Evolutionary conservation across 495 filamentous ascomycete genomes (phyloP), one percentile per base, ranked within the genome.

Genomic region (Hyaloscypha finlandica): DNA sequence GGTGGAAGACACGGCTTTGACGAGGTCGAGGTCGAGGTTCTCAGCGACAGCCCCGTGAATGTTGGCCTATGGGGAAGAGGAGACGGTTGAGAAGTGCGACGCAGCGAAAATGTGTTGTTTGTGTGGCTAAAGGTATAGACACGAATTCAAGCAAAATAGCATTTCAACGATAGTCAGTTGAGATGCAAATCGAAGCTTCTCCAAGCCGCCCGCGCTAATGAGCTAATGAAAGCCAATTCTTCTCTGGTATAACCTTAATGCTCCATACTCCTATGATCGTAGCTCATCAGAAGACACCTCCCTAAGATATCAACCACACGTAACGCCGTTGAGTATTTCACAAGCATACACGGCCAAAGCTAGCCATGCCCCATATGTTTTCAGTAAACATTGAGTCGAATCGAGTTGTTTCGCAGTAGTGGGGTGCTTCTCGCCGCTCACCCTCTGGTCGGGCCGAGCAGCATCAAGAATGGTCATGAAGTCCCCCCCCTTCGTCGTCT

Each of bases 401-500:
- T 74, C 0, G 92, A 87, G 70, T 97, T 94, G 67, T 92, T 77
- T 90, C 90, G 76, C 89, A 87, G 75, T 93, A 96, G 71, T 97
- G 93, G 48, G 87, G 78, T 70, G 97, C 94, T 68, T 97, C 94
- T 42, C 39, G 30, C 42, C 11, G 48, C 42, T 25, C 31, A 59
- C 6, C 19, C 32, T 59, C n/a, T 19, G 0, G 29, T 6, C 19
- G 56, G 30, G n/a, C 58, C 33, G 59, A 60, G 64, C 12, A 61
- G 67, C 31, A 30, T 59, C 48, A 58, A 53, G 39, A 11, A 61
- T 8, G 42, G 71, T 70, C 62, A 74, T 66, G 60, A 37, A 9
- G 58, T 71, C 33, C 71, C 78, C 35, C 77, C 81, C 62, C 93
- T 85, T 74, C 93, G 88, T 70, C 95, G 84, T 71, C 95, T 84